A percentile compares a stretch with the other conserved stretches of the same genome.
Evolutionary conservation across 2,329 filamentous ascomycete genomes (phyloP).

Genomic region (Diaporthe caulivora): DNA sequence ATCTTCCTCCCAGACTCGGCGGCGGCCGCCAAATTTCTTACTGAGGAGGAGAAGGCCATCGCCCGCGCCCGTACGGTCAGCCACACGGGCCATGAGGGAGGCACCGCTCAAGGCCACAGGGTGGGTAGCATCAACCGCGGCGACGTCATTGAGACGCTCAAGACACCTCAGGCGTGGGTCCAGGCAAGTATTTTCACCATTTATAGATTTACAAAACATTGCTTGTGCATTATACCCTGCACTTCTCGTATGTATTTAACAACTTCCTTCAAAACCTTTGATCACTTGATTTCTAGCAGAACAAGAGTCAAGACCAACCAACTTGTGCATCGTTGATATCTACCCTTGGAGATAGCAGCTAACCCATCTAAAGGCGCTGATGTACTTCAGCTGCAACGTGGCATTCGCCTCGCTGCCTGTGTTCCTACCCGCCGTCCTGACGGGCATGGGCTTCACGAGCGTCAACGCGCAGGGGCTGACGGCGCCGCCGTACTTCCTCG

Average conservation of each 20-base stretch:
- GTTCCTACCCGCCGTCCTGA: conserved; percentile 73
- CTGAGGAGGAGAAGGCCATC: conserved; percentile 67
- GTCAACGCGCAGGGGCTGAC: conserved; percentile 79
- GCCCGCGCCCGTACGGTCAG: conserved; percentile 65
- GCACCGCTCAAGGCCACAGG: conserved; percentile 54
- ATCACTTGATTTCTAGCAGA: too few relatives aligned
- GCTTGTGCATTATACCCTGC: too few relatives aligned
- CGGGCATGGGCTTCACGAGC: conserved; percentile 75
- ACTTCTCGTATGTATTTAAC: too few relatives aligned
- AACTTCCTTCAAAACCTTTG: too few relatives aligned
- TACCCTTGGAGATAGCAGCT: too few relatives aligned
- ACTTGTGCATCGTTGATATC: too few relatives aligned
- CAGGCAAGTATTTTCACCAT: conserved; percentile 37
- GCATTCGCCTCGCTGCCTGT: conserved; percentile 75
- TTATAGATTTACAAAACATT: too few relatives aligned
- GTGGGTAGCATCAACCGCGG: conserved; percentile 58
- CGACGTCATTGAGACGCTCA: conserved; percentile 61
- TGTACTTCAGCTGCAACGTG: conserved; percentile 73
- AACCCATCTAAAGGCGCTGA: conserved; percentile 48
- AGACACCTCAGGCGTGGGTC: conserved; percentile 63
- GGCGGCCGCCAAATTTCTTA: conserved; percentile 65
- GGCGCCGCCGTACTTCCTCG: conserved; percentile 77
- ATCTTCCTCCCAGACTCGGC: conserved; percentile 67
- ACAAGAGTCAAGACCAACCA: too few relatives aligned
- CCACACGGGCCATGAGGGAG: conserved; percentile 62